Conservation (phyloP, 176 grass and related monocot species). For the Oryza nivara region DNA sequence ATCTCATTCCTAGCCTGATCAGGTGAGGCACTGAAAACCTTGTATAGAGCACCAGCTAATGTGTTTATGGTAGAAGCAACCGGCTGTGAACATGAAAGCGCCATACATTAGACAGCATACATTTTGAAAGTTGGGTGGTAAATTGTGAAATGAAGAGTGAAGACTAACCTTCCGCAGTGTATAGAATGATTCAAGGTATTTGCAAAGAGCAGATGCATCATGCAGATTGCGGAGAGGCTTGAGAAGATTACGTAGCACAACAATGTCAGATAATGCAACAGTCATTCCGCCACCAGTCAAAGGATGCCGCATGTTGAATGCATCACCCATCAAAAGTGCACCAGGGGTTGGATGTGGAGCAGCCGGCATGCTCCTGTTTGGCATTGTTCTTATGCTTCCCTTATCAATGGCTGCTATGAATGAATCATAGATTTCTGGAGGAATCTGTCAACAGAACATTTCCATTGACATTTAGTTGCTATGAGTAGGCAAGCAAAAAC, state of each 20-base stretch:
- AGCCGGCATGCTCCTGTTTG: conserved; percentile 93
- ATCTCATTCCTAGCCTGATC: conserved; percentile 92
- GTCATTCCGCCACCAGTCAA: conserved; percentile 99
- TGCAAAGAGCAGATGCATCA: conserved; percentile 81
- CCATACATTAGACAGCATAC: background rate
- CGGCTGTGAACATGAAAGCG: conserved; percentile 51
- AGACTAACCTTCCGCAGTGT: conserved; percentile 81
- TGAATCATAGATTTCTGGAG: conserved; percentile 72
- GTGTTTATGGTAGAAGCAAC: conserved; percentile 99
- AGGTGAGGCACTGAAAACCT: conserved; percentile 89
- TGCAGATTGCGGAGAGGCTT: conserved; percentile 89
- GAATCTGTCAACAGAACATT: conserved; percentile 45
- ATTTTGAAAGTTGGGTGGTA: background rate
- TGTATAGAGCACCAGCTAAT: conserved; percentile 91
- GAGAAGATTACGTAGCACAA: conserved; percentile 86
- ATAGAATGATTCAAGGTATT: conserved; percentile 96
- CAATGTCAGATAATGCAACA: conserved; percentile 94
- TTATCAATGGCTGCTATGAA: conserved; percentile 86
- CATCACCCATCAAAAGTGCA: conserved; percentile 97
- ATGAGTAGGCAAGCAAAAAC: background rate
- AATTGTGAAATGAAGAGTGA: conserved; percentile 5
- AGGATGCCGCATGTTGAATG: conserved; percentile 98
- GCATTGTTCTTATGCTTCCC: conserved; percentile 96
- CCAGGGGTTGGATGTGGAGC: conserved; percentile 89
- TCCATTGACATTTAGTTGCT: conserved; percentile 23